A percentile compares a stretch with the other conserved stretches of the same genome.
These are phyloP conservation scores for Citrullus mucosospermus DNA, from an alignment of 306 rosid species.

Conservation along the genomic window DNA sequence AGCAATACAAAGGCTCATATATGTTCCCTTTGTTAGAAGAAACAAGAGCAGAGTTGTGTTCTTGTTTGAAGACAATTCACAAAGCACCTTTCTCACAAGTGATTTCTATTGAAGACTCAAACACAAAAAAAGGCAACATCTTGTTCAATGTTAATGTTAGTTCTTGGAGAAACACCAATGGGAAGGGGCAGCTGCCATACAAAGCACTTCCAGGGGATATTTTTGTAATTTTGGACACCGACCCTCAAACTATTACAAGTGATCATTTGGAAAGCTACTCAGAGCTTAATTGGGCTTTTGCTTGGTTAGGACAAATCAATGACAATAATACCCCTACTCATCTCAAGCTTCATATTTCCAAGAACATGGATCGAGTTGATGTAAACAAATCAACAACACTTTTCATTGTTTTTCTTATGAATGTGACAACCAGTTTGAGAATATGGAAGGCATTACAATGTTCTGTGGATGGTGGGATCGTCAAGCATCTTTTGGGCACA, in stretches of 20 bases:
- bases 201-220: conserved; percentile 42
- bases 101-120: conserved; percentile 7
- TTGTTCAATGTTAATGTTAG: conserved; percentile 17
- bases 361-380: conserved; percentile 9
- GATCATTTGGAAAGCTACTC: conserved; percentile 20
- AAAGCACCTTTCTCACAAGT: conserved; percentile 40
- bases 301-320: conserved; percentile 12
- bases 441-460: conserved; percentile 40
- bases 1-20: conserved; percentile 28
- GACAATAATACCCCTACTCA: conserved; percentile 8
- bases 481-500: conserved; percentile 11
- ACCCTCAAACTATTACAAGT: conserved; percentile 19
- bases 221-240: conserved; percentile 33
- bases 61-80: conserved; percentile 27
- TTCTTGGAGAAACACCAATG: conserved; percentile 21
- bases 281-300: conserved; percentile 25
- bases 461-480: conserved; percentile 5
- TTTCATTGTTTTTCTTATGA: conserved; percentile 34
- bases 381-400: conserved; percentile 4
- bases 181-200: conserved; percentile 27
- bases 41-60: conserved; percentile 30
- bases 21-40: conserved; percentile 48
- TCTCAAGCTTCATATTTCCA: conserved; percentile 25
- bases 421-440: conserved; percentile 30
- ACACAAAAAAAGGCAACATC: background rate